Conservation (phyloP, 2,329 filamentous ascomycete species). For the Tolypocladium cylindrosporum region DNA sequence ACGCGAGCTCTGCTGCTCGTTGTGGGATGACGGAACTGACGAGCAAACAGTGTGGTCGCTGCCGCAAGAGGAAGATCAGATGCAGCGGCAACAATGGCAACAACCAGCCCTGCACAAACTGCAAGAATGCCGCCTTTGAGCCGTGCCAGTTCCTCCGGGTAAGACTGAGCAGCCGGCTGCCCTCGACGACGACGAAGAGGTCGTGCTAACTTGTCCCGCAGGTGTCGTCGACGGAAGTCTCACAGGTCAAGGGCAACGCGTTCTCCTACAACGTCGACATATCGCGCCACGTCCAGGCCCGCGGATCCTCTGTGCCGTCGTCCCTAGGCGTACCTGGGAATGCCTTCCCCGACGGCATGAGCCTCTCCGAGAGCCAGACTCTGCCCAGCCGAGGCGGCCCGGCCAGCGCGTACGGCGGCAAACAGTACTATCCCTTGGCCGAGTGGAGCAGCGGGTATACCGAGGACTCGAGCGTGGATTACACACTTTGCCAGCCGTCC, state of each 20-base stretch:
- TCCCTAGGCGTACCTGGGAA: slow-evolving; percentile 5
- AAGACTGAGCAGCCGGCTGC: slow-evolving; percentile 14
- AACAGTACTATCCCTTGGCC: slow-evolving; percentile 13
- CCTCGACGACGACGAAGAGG: not conserved
- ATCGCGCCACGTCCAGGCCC: slow-evolving; percentile 19
- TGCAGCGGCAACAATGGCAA: slow-evolving; percentile 79
- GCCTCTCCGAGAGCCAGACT: slow-evolving; percentile 7
- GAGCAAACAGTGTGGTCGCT: slow-evolving; percentile 64
- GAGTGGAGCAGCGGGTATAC: slow-evolving; percentile 15
- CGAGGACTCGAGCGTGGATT: slow-evolving; percentile 15
- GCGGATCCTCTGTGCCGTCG: slow-evolving; percentile 9
- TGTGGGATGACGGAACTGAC: slow-evolving; percentile 7
- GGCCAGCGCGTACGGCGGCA: slow-evolving; percentile 14
- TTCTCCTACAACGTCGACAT: slow-evolving; percentile 20
- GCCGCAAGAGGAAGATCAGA: slow-evolving; percentile 87
- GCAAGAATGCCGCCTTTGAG: slow-evolving; percentile 61
- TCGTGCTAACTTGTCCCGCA: slow-evolving; percentile 2
- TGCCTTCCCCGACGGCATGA: slow-evolving; percentile 11
- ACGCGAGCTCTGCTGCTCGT: not conserved
- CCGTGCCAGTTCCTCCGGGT: slow-evolving; percentile 77
- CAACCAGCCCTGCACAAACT: slow-evolving; percentile 73
- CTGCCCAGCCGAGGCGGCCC: slow-evolving; percentile 11
- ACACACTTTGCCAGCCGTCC: slow-evolving; percentile 12
- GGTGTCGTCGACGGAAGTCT: slow-evolving; percentile 22
- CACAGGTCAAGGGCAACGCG: slow-evolving; percentile 11